phyloP scores from a whole-genome alignment of 2,329 filamentous ascomycete species.

The Trichoderma sp. region DNA sequence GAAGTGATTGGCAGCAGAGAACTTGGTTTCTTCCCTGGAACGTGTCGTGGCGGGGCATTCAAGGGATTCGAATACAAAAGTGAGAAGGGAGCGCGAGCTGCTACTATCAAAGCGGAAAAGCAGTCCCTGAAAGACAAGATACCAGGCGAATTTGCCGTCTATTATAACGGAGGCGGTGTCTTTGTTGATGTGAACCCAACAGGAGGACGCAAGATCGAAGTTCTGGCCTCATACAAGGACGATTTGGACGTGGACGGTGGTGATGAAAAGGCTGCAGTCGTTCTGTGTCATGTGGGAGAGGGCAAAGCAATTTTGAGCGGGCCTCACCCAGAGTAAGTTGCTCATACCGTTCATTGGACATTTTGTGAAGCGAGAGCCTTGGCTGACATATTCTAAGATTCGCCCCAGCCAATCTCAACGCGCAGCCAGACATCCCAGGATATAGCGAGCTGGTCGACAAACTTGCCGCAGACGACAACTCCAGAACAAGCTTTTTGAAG shows the following conservation, averaged over 20 bases:
- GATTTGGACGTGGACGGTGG: constrained; percentile 74
- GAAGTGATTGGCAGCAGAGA: constrained; percentile 85
- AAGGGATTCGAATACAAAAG: constrained; percentile 86
- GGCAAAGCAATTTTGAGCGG: constrained; percentile 79
- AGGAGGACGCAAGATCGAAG: constrained; percentile 64
- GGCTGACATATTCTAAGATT: constrained; percentile 59
- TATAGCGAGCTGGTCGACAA: constrained; percentile 69
- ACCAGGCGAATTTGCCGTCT: constrained; percentile 65
- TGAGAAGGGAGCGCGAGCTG: constrained; percentile 77
- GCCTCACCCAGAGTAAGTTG: constrained; percentile 79
- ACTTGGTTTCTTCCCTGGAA: constrained; percentile 82
- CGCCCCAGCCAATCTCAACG: constrained; percentile 71
- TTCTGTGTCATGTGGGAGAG: constrained; percentile 79
- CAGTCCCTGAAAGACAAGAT: constrained; percentile 54
- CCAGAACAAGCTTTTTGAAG: constrained; percentile 72
- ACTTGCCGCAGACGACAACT: constrained; percentile 65
- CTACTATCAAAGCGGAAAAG: constrained; percentile 62
- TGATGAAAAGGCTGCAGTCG: constrained; percentile 69
- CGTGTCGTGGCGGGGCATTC: constrained; percentile 82
- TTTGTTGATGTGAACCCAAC: constrained; percentile 76
- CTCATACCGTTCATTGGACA: neutral
- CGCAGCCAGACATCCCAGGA: constrained; percentile 61
- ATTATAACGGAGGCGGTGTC: constrained; percentile 93
- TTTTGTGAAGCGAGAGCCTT: neutral
- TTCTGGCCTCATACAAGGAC: constrained; percentile 77